Evolutionary conservation across 441 rosid genomes (phyloP).

Genomic region (Codiaeum variegatum): DNA sequence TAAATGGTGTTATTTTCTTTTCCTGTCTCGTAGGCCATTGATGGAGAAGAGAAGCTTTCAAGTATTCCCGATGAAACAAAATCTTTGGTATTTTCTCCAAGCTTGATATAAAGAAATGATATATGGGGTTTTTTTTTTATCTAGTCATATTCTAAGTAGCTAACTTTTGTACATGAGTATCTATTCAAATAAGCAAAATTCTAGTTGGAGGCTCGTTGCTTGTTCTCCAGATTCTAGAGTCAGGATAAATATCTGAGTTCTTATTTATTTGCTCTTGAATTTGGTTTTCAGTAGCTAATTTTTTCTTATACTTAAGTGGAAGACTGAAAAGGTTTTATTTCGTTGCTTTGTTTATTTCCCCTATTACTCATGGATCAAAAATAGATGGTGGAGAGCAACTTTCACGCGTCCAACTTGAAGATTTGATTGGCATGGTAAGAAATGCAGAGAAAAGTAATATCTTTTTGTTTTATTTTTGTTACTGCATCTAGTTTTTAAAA

Average conservation of each 20-base stretch:
- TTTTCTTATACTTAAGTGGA: background rate
- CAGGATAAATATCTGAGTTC: background rate
- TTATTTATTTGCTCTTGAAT: background rate
- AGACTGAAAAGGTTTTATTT: background rate
- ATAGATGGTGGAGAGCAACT: constrained; percentile 42
- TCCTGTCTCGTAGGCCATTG: constrained; percentile 12
- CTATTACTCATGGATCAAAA: constrained; percentile 41
- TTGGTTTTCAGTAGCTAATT: background rate
- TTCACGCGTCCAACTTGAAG: constrained; percentile 52
- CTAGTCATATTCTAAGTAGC: constrained; percentile 5
- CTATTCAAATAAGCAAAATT: background rate
- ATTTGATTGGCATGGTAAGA: constrained; percentile 71
- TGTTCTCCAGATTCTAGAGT: background rate
- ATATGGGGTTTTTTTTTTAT: background rate
- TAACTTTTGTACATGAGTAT: background rate
- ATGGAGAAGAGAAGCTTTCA: constrained; percentile 11
- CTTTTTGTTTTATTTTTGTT: constrained; percentile 13
- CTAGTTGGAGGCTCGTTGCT: background rate
- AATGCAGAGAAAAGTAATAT: constrained; percentile 77
- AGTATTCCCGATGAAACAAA: constrained; percentile 10
- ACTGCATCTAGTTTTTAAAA: background rate
- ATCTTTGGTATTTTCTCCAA: constrained; percentile 11
- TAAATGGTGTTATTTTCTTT: background rate
- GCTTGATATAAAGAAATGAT: background rate
- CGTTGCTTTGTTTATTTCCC: constrained; percentile 11